A percentile compares a stretch with the other conserved stretches of the same genome.
phyloP scores from a whole-genome alignment of 495 filamentous ascomycete species.

The Aspergillus mulundensis region DNA sequence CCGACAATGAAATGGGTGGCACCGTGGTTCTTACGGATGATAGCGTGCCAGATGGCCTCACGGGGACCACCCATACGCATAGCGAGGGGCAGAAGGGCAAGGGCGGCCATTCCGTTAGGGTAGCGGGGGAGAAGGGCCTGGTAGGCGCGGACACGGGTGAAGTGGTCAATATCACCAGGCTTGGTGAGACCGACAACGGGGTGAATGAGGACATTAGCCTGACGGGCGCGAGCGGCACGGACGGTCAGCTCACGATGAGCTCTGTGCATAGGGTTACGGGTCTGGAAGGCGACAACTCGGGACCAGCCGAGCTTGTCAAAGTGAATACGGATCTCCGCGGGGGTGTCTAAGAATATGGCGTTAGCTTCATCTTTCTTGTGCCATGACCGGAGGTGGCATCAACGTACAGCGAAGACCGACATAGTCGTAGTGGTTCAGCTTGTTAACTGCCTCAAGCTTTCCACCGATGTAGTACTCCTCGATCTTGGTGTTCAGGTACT shows the following conservation, averaged over 20 bases:
- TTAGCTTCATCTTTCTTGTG: conserved; percentile 12
- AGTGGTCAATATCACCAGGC: conserved; percentile 98
- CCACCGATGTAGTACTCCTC: conserved; percentile 91
- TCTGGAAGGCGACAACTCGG: conserved; percentile 97
- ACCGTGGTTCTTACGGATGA: conserved; percentile 99
- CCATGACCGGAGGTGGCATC: not conserved
- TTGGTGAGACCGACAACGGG: conserved; percentile 98
- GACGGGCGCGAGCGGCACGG: conserved; percentile 87
- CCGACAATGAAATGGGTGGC: conserved; percentile 99
- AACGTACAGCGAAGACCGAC: conserved; percentile 85
- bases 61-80: conserved; percentile 99
- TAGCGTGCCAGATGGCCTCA: conserved; percentile 99
- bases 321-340: conserved; percentile 89
- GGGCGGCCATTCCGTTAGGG: conserved; percentile 98
- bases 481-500: conserved; percentile 74
- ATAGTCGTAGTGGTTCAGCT: conserved; percentile 97
- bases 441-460: conserved; percentile 90
- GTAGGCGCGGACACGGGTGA: conserved; percentile 98
- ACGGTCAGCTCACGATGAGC: conserved; percentile 97
- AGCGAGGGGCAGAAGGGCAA: conserved; percentile 90
- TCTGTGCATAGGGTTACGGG: conserved; percentile 96
- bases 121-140: conserved; percentile 95
- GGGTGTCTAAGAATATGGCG: conserved; percentile 61
- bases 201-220: conserved; percentile 98
- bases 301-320: conserved; percentile 99